Conservation (phyloP, 805 yeast genomes). For the Pichia membranifaciens region DNA sequence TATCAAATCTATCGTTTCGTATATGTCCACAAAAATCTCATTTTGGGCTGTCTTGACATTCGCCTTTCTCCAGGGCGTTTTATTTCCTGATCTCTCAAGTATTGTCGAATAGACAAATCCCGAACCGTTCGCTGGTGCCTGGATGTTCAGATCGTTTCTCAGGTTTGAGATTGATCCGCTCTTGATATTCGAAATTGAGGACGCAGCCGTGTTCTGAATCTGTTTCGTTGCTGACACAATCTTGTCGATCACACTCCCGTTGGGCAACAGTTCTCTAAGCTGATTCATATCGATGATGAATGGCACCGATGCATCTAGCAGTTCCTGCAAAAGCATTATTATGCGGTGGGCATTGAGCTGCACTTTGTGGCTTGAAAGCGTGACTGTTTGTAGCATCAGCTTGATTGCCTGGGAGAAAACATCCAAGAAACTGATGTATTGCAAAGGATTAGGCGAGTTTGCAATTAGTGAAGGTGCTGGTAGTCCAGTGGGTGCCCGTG, state of each 20-base stretch:
- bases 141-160: constrained; percentile 12
- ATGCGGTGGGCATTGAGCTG: constrained; percentile 67
- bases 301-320: constrained; percentile 75
- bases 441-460: constrained; percentile 35
- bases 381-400: constrained; percentile 39
- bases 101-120: constrained; percentile 16
- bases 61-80: constrained; percentile 73
- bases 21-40: constrained; percentile 80
- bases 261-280: constrained; percentile 64
- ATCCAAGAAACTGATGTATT: constrained; percentile 37
- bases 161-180: constrained; percentile 16
- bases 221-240: constrained; percentile 39
- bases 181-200: constrained; percentile 25
- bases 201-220: constrained; percentile 29
- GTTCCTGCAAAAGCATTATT: constrained; percentile 64
- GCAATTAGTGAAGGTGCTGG: constrained; percentile 8
- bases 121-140: neutral
- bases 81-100: constrained; percentile 32
- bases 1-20: constrained; percentile 57
- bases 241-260: constrained; percentile 48
- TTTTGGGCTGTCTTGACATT: constrained; percentile 70
- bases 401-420: constrained; percentile 35
- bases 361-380: constrained; percentile 52
- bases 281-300: constrained; percentile 65
- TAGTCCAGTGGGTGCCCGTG: no score